Conservation (phyloP, 75 land plant genomes). For the Gnetum montanum region DNA sequence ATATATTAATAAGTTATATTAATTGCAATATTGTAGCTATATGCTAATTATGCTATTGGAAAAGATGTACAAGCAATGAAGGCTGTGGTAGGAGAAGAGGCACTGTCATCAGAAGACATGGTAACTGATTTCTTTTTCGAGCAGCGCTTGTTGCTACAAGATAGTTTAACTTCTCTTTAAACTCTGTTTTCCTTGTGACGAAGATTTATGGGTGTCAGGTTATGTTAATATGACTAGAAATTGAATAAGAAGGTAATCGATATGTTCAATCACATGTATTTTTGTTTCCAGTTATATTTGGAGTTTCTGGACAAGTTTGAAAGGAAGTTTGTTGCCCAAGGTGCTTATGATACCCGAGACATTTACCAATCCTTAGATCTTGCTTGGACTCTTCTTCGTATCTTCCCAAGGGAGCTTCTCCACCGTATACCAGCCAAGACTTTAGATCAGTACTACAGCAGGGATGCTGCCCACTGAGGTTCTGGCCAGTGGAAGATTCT, state of each 20-base stretch:
- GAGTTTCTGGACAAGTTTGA: slow-evolving; percentile 96
- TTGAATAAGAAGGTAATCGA: too few species aligned
- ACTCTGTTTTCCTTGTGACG: too few species aligned
- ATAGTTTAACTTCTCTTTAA: not conserved
- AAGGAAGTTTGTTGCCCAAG: slow-evolving; percentile 85
- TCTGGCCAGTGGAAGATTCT: too few species aligned
- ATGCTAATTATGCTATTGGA: slow-evolving; percentile 99
- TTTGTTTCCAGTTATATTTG: slow-evolving; percentile 56
- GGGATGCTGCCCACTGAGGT: slow-evolving; percentile 61
- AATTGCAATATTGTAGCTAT: slow-evolving; percentile 41
- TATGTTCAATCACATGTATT: too few species aligned
- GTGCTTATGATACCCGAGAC: slow-evolving; percentile 91
- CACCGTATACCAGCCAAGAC: slow-evolving; percentile 99
- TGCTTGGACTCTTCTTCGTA: slow-evolving; percentile 96
- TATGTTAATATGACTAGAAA: not conserved
- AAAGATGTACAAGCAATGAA: slow-evolving; percentile 99
- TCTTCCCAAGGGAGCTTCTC: slow-evolving; percentile 96
- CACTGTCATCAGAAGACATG: slow-evolving; percentile 95
- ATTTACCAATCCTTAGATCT: slow-evolving; percentile 96
- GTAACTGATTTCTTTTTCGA: slow-evolving; percentile 25
- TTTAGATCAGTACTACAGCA: slow-evolving; percentile 79
- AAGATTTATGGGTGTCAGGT: not conserved
- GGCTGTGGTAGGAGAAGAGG: slow-evolving; percentile 99
- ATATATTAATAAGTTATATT: not conserved
- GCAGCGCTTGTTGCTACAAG: not conserved